phyloP scores from a whole-genome alignment of 257 asterid genomes.

The Coffea canephora region DNA sequence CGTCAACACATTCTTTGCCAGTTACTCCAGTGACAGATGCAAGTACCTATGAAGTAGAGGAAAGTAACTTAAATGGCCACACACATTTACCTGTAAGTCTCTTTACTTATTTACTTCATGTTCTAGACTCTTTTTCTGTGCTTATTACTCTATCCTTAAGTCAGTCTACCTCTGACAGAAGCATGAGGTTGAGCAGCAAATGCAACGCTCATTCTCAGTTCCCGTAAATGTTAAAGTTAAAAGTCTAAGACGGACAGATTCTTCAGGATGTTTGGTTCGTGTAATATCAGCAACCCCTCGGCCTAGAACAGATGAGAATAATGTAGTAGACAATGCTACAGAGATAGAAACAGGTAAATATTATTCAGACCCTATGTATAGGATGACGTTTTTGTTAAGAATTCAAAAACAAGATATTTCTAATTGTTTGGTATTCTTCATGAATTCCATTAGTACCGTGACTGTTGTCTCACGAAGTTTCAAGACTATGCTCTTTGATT shows the following conservation, averaged over 20 bases:
- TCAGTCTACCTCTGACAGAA: conserved; percentile 41
- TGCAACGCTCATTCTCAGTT: conserved; percentile 83
- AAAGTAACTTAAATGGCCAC: conserved; percentile 36
- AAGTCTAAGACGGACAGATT: conserved; percentile 71
- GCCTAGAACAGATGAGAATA: conserved; percentile 41
- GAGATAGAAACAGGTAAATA: conserved; percentile 52
- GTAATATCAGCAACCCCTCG: conserved; percentile 62
- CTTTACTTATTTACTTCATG: conserved; percentile 7
- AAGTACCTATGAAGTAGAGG: conserved; percentile 39
- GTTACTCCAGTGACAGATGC: conserved; percentile 66
- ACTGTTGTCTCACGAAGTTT: background rate
- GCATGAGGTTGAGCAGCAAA: conserved; percentile 48
- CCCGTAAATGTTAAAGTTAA: conserved; percentile 70
- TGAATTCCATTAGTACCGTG: background rate
- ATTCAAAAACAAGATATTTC: background rate
- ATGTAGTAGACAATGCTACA: conserved; percentile 45
- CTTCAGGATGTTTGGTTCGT: conserved; percentile 77
- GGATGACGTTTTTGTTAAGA: background rate
- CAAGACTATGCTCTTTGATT: background rate
- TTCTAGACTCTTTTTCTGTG: background rate
- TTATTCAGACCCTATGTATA: background rate
- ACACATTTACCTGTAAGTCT: conserved; percentile 49
- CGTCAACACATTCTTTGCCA: conserved; percentile 65
- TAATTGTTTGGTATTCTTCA: no score
- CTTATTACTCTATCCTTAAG: conserved; percentile 3